Evolutionary conservation across 768 basidiomycete species (phyloP), one percentile per base, ranked within the genome.

Genomic region (Termitomyces sp.): DNA sequence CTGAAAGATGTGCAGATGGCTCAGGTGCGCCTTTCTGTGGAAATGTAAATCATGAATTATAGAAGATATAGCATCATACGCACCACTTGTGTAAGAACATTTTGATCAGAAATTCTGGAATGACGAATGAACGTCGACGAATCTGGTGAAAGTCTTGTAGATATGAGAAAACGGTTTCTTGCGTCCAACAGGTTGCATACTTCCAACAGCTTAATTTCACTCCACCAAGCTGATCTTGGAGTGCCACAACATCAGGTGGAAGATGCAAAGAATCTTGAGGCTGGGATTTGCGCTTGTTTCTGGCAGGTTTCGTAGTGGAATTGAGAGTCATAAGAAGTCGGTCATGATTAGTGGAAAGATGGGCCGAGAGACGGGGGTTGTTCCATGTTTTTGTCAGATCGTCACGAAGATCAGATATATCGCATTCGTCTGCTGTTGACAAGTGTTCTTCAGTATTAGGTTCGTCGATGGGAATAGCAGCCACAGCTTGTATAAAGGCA

Each of bases 51-150:
- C 52, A 19, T 34, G 3, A 5, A 34, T 21, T 12, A 51, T 49
- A 55, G 35, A 9, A 37, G n/a, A n/a, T 16, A 37, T 25, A n/a
- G 27, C 5, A 23, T 27, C 17, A 52, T 37, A 60, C 72, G 55
- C 63, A 80, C 84, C 61, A 72, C 63, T 54, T 68, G 68, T 3
- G 67, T 68, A 3, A 87, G 69, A 7, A 78, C 76, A 63, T 91
- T 91, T 50, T 80, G 77, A 64, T 91, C 89, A 0, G 86, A 76
- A 62, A 81, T 81, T 63, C 79, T 85, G 27, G 85, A 73, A 3
- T 82, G 71, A 30, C 88, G 79, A 66, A 86, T 79, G 64, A 89
- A 90, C 19, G 79, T 68, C 0, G 79, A 79, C 11, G 88, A 73
- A 55, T 82, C 80, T 55, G 74, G 63, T 19, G 74, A 69, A 40